These are phyloP conservation scores for Zalerion maritima DNA, from an alignment of 495 filamentous ascomycete genomes.

Conservation along the genomic window DNA sequence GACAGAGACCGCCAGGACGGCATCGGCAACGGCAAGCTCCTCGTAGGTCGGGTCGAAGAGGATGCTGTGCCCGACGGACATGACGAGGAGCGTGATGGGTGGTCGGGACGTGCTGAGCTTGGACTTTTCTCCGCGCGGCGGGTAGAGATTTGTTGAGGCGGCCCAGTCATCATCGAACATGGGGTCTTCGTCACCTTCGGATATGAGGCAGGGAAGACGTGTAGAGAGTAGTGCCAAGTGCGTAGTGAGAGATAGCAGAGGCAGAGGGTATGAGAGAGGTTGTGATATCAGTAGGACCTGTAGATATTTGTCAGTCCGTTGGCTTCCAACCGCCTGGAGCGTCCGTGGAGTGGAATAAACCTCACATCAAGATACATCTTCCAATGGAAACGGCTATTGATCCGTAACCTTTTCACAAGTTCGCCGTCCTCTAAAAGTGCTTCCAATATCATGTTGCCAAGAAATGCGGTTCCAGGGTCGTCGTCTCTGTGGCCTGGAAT, in stretches of 20 bases:
- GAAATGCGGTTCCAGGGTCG: constrained; percentile 75
- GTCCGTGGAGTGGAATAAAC: constrained; percentile 7
- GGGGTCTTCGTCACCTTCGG: constrained; percentile 82
- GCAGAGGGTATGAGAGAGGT: constrained; percentile 80
- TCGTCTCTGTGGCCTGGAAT: constrained; percentile 82
- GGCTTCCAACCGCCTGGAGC: constrained; percentile 2
- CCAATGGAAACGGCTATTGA: constrained; percentile 89
- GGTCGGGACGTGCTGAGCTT: constrained; percentile 29
- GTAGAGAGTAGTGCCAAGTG: constrained; percentile 90
- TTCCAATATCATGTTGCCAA: constrained; percentile 78
- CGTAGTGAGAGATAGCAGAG: constrained; percentile 80
- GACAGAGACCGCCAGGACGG: constrained; percentile 67
- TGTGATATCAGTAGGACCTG: constrained; percentile 89
- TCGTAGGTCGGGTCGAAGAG: constrained; percentile 86
- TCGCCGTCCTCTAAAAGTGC: constrained; percentile 62
- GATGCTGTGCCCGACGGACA: constrained; percentile 72
- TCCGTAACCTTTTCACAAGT: constrained; percentile 57
- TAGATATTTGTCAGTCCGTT: constrained; percentile 1
- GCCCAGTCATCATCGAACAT: constrained; percentile 98
- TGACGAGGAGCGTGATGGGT: constrained; percentile 78
- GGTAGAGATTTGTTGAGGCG: constrained; percentile 62
- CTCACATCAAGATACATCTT: constrained; percentile 87
- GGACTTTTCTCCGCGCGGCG: constrained; percentile 20
- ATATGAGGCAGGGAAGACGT: constrained; percentile 68
- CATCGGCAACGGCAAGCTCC: constrained; percentile 84